These are phyloP conservation scores for Biscogniauxia sp. DNA, from an alignment of 2,329 filamentous ascomycete genomes.

Conservation along the genomic window DNA sequence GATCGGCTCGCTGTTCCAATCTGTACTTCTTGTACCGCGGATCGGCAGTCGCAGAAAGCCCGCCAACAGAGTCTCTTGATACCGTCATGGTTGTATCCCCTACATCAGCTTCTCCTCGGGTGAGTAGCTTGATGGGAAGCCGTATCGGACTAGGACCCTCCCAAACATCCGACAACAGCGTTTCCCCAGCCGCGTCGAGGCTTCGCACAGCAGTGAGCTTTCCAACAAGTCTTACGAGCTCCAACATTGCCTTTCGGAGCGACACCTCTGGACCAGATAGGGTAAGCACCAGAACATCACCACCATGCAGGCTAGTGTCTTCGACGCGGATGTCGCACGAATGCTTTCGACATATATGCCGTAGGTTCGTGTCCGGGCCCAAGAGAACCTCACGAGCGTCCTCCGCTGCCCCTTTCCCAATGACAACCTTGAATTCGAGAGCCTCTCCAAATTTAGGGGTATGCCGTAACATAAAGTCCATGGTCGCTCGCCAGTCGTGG, in stretches of 20 bases:
- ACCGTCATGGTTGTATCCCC: constrained; percentile 24
- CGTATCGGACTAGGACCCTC: constrained; percentile 2
- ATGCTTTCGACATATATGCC: constrained; percentile 24
- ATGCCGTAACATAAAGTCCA: constrained; percentile 26
- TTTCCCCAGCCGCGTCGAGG: constrained; percentile 16
- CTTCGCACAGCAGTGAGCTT: constrained; percentile 25
- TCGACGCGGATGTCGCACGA: constrained; percentile 26
- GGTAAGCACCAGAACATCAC: constrained; percentile 21
- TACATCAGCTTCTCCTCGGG: constrained; percentile 8
- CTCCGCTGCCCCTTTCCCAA: constrained; percentile 23
- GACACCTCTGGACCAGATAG: constrained; percentile 27
- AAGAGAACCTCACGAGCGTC: constrained; percentile 22
- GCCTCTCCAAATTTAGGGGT: constrained; percentile 23
- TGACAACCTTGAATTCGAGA: constrained; percentile 27
- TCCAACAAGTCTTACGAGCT: constrained; percentile 25
- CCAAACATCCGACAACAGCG: constrained; percentile 18
- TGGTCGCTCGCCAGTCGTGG: constrained; percentile 19
- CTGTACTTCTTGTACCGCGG: constrained; percentile 15
- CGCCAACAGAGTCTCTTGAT: not conserved
- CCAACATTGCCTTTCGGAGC: constrained; percentile 24
- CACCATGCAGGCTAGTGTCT: constrained; percentile 7
- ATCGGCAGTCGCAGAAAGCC: not conserved
- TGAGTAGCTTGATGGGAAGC: constrained; percentile 13
- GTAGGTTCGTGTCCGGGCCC: constrained; percentile 23
- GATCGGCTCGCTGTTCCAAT: constrained; percentile 23